A percentile compares a stretch with the other conserved stretches of the same genome.
Conservation (phyloP, 164 flowering plant species). For the Santalum album region DNA sequence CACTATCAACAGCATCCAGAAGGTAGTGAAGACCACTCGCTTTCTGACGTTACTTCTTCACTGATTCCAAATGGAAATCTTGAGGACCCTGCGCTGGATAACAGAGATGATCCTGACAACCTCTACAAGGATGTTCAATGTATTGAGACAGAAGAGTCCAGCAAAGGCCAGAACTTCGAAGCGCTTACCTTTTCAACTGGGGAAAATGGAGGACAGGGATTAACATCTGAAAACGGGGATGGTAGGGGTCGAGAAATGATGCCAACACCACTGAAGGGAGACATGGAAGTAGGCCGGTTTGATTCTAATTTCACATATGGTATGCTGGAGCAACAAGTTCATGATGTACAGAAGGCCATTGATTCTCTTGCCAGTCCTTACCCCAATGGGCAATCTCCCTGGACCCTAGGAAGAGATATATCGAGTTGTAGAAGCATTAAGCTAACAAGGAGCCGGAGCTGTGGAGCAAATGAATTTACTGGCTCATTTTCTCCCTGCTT, state of each 20-base stretch:
- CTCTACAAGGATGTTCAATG: conserved; percentile 59
- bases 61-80: conserved; percentile 11
- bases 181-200: conserved; percentile 10
- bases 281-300: conserved; percentile 4
- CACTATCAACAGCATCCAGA: conserved; percentile 9
- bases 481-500: conserved; percentile 22
- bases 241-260: conserved; percentile 2
- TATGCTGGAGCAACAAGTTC: conserved; percentile 23
- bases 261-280: conserved; percentile 11
- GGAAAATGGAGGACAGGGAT: conserved; percentile 14
- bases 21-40: conserved; percentile 11
- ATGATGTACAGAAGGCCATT: conserved; percentile 25
- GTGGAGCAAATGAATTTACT: conserved; percentile 23
- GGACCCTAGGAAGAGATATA: conserved; percentile 10
- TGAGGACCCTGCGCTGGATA: conserved; percentile 3
- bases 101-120: conserved; percentile 31
- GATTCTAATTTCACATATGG: conserved; percentile 23
- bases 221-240: conserved; percentile 10
- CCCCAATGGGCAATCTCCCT: conserved; percentile 22
- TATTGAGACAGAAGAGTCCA: conserved; percentile 37
- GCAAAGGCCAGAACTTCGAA: conserved; percentile 13
- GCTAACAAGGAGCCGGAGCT: conserved; percentile 33
- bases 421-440: conserved; percentile 20
- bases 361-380: conserved; percentile 28
- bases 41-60: conserved; percentile 21